phyloP scores from a whole-genome alignment of 305 asterid species.

The Solanum hybrid region DNA sequence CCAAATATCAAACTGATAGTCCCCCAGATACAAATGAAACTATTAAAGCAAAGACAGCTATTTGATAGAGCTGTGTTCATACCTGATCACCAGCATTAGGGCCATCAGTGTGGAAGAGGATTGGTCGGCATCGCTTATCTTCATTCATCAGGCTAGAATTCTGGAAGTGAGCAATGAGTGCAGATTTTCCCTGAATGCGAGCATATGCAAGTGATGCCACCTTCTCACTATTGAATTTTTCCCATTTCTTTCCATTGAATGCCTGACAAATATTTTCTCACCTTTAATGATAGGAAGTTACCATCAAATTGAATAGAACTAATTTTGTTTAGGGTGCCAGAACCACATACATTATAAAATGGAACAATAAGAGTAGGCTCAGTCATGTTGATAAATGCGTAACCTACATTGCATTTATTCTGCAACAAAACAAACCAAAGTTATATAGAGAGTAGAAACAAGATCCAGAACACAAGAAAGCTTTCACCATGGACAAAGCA shows the following conservation, averaged over 20 bases:
- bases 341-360: slow-evolving; percentile 58
- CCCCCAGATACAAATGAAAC: slow-evolving; percentile 8
- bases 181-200: slow-evolving; percentile 95
- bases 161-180: slow-evolving; percentile 98
- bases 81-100: slow-evolving; percentile 99
- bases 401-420: slow-evolving; percentile 99
- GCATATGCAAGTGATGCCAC: slow-evolving; percentile 98
- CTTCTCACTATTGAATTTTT: slow-evolving; percentile 94
- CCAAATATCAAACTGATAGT: background rate
- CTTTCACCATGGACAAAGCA: slow-evolving; percentile 4
- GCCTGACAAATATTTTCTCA: slow-evolving; percentile 35
- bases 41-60: background rate
- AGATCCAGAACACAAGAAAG: slow-evolving; percentile 1
- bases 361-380: slow-evolving; percentile 80
- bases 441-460: background rate
- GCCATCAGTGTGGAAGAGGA: slow-evolving; percentile 95
- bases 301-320: background rate
- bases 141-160: slow-evolving; percentile 99
- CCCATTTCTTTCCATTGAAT: slow-evolving; percentile 98
- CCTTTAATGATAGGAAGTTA: slow-evolving; percentile 8
- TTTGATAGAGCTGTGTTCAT: background rate
- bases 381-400: slow-evolving; percentile 96
- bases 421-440: slow-evolving; percentile 34
- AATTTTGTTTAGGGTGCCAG: background rate
- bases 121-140: slow-evolving; percentile 97